phyloP scores from a whole-genome alignment of 768 basidiomycete genomes.

The Lyophyllum atratum region DNA sequence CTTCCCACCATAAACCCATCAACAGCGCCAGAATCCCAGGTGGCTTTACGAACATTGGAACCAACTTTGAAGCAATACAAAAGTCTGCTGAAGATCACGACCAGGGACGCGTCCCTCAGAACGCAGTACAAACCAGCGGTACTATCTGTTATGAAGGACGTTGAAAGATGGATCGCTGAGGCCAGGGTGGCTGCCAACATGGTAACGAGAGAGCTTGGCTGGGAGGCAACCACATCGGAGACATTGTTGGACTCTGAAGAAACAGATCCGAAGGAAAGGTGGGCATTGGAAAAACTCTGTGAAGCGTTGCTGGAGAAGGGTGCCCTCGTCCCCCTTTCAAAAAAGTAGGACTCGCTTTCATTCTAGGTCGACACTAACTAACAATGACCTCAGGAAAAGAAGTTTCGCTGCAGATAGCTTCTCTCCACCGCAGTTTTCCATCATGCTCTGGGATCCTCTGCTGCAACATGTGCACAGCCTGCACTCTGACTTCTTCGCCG shows the following conservation, averaged over 20 bases:
- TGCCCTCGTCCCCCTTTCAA: conserved; percentile 78
- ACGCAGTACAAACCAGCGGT: conserved; percentile 53
- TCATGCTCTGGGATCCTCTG: conserved; percentile 70
- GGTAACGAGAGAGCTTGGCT: conserved; percentile 47
- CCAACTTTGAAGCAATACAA: conserved; percentile 81
- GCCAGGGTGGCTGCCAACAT: conserved; percentile 62
- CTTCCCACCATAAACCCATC: conserved; percentile 70
- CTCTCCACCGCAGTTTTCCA: conserved; percentile 49
- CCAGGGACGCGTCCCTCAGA: conserved; percentile 65
- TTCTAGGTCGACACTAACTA: conserved; percentile 41
- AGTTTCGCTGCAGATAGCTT: conserved; percentile 40
- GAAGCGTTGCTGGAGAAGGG: conserved; percentile 71
- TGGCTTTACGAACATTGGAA: conserved; percentile 53
- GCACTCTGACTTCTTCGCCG: conserved; percentile 55
- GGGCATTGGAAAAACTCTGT: conserved; percentile 70
- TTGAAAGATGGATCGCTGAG: conserved; percentile 83
- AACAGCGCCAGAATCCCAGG: conserved; percentile 29
- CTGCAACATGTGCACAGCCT: conserved; percentile 54
- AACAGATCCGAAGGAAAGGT: conserved; percentile 57
- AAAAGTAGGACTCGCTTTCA: conserved; percentile 58
- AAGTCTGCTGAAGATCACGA: conserved; percentile 56
- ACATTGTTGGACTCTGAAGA: conserved; percentile 28
- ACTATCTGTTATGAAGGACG: conserved; percentile 50
- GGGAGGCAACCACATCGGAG: conserved; percentile 36
- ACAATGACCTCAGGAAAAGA: conserved; percentile 54